phyloP scores from a whole-genome alignment of 805 yeast species.

The Kuraishia piskuri region DNA sequence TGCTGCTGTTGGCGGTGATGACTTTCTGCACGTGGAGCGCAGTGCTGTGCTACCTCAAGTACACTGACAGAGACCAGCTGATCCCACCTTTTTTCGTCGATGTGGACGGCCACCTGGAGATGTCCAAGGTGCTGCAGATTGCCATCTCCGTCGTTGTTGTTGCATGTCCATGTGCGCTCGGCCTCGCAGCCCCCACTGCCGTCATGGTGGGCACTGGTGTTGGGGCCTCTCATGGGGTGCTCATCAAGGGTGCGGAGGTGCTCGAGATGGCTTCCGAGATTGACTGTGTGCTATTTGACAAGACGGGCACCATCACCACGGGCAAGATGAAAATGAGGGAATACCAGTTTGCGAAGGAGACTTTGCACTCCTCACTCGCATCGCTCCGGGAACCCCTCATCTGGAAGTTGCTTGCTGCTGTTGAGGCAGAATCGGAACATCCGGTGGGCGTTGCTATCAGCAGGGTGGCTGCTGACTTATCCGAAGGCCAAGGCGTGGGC shows the following conservation, averaged over 20 bases:
- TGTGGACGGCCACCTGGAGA: slow-evolving; percentile 7
- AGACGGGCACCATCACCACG: slow-evolving; percentile 90
- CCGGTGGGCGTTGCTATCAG: slow-evolving; percentile 65
- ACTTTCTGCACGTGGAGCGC: slow-evolving; percentile 64
- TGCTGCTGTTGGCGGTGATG: slow-evolving; percentile 47
- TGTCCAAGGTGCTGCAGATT: slow-evolving; percentile 41
- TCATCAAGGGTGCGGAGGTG: slow-evolving; percentile 89
- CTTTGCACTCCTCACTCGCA: no score
- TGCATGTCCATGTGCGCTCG: slow-evolving; percentile 98
- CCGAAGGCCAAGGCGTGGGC: no score
- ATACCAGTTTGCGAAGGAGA: slow-evolving; percentile 11
- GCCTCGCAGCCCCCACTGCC: slow-evolving; percentile 97
- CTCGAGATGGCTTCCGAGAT: slow-evolving; percentile 65
- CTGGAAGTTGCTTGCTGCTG: slow-evolving; percentile 48
- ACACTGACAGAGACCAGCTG: slow-evolving; percentile 2
- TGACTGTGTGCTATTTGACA: slow-evolving; percentile 73
- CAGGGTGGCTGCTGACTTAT: background rate
- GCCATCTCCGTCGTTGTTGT: slow-evolving; percentile 92
- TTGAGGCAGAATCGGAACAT: slow-evolving; percentile 75
- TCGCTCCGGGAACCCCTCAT: no score
- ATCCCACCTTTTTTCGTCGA: slow-evolving; percentile 21
- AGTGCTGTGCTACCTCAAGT: slow-evolving; percentile 20
- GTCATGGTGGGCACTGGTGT: slow-evolving; percentile 98
- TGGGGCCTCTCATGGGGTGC: slow-evolving; percentile 83
- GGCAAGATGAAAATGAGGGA: slow-evolving; percentile 57